Conservation (phyloP, 1,284 basidiomycete species). For the Cerioporus squamosus region DNA sequence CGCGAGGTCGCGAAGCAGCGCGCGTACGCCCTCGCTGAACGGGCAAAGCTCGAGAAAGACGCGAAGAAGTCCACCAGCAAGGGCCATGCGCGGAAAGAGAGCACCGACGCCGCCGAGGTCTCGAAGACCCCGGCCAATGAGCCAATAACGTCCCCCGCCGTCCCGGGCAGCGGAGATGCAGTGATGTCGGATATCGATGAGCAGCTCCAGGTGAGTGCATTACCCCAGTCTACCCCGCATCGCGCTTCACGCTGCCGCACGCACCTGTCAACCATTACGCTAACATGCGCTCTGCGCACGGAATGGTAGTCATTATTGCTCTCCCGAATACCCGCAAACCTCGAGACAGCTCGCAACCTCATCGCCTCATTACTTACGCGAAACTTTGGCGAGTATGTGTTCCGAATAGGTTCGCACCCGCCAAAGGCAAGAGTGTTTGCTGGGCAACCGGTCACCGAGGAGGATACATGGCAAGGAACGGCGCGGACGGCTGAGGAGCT, state of each 20-base stretch:
- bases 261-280: no score
- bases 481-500: conserved; percentile 55
- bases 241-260: neutral
- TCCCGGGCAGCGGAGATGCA: conserved; percentile 20
- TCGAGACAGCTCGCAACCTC: conserved; percentile 61
- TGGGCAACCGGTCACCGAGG: conserved; percentile 49
- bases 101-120: conserved; percentile 10
- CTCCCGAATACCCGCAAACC: conserved; percentile 44
- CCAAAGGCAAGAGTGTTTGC: conserved; percentile 56
- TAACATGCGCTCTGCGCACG: neutral
- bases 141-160: conserved; percentile 13
- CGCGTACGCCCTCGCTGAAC: conserved; percentile 37
- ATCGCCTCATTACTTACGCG: conserved; percentile 69
- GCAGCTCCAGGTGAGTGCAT: conserved; percentile 55
- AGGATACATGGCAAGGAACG: conserved; percentile 58
- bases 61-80: conserved; percentile 38
- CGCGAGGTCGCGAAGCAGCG: conserved; percentile 68
- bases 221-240: neutral
- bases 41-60: conserved; percentile 40
- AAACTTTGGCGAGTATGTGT: conserved; percentile 69
- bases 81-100: conserved; percentile 23
- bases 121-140: conserved; percentile 14
- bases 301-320: conserved; percentile 50
- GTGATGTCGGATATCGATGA: conserved; percentile 56
- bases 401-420: conserved; percentile 70